These are phyloP conservation scores for Clarireedia sp. DNA, from an alignment of 2,329 filamentous ascomycete species.

Conservation along the genomic window DNA sequence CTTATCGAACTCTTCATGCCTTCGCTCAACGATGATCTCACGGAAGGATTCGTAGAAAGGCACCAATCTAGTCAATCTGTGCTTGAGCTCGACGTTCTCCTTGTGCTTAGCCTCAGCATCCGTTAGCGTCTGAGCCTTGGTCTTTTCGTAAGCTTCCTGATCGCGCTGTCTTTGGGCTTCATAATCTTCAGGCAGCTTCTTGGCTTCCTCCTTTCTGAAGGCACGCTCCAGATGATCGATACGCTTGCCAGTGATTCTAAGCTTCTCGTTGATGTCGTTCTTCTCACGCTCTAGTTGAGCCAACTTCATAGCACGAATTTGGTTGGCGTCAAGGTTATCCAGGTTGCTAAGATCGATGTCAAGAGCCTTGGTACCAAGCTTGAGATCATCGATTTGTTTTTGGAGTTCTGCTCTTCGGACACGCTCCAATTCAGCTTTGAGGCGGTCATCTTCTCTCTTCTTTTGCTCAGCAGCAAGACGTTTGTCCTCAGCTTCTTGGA, in stretches of 20 bases:
- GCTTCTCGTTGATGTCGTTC: conserved; percentile 86
- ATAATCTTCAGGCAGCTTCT: conserved; percentile 84
- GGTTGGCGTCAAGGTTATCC: conserved; percentile 79
- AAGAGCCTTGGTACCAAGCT: conserved; percentile 70
- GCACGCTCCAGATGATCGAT: conserved; percentile 96
- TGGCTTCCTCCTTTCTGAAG: conserved; percentile 89
- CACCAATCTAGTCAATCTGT: conserved; percentile 79
- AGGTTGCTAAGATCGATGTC: conserved; percentile 74
- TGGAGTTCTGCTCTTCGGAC: conserved; percentile 91
- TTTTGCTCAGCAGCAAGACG: conserved; percentile 87
- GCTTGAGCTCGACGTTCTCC: conserved; percentile 86
- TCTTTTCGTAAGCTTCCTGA: conserved; percentile 68
- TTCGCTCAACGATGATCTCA: conserved; percentile 72
- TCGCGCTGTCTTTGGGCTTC: conserved; percentile 74
- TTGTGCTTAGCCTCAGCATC: conserved; percentile 84
- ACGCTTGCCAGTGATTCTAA: conserved; percentile 87
- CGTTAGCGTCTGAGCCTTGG: conserved; percentile 68
- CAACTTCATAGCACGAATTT: conserved; percentile 89
- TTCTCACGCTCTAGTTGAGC: conserved; percentile 96
- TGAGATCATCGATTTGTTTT: conserved; percentile 85
- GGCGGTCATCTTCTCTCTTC: conserved; percentile 77
- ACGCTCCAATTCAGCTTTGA: conserved; percentile 80
- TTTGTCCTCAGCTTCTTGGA: conserved; percentile 82
- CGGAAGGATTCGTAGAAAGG: conserved; percentile 80
- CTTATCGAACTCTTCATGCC: conserved; percentile 93